These are phyloP conservation scores for Thalassiosira exigua DNA, from an alignment of 352 stramenopile genomes.

Conservation along the genomic window DNA sequence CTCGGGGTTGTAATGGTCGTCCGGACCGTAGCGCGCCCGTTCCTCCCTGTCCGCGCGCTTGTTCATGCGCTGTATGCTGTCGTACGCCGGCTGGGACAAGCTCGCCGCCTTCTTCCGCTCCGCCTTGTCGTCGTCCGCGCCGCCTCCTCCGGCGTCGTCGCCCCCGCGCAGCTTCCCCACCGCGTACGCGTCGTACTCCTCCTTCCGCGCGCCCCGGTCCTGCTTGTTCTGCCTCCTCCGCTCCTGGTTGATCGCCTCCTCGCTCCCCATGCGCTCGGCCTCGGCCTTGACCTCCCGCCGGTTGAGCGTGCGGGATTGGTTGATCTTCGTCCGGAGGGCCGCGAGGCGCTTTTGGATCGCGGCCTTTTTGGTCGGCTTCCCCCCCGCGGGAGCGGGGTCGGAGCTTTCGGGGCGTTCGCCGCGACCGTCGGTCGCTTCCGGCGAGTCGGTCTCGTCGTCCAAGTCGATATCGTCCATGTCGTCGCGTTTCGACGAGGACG, in stretches of 20 bases:
- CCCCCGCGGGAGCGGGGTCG: constrained; percentile 13
- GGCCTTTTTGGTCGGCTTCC: constrained; percentile 64
- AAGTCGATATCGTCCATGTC: constrained; percentile 44
- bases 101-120: constrained; percentile 53
- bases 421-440: constrained; percentile 28
- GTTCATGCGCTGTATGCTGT: constrained; percentile 55
- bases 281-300: constrained; percentile 74
- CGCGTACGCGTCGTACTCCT: constrained; percentile 60
- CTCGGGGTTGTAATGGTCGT: constrained; percentile 81
- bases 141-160: constrained; percentile 20
- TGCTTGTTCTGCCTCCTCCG: constrained; percentile 63
- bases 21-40: constrained; percentile 24
- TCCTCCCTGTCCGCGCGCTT: constrained; percentile 39
- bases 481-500: constrained; percentile 43
- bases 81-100: constrained; percentile 42
- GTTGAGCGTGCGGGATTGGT: constrained; percentile 83
- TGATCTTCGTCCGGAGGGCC: constrained; percentile 82
- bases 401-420: constrained; percentile 26
- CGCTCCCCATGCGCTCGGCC: constrained; percentile 72
- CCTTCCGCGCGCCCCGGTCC: constrained; percentile 61
- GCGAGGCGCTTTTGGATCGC: constrained; percentile 69
- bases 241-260: constrained; percentile 64
- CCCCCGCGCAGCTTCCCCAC: constrained; percentile 50
- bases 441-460: constrained; percentile 30
- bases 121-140: constrained; percentile 34